Percentiles rank a stretch among this genome's conserved stretches.
Conservation (phyloP, 108 stramenopile genomes). For the Cylindrotheca fusiformis region DNA sequence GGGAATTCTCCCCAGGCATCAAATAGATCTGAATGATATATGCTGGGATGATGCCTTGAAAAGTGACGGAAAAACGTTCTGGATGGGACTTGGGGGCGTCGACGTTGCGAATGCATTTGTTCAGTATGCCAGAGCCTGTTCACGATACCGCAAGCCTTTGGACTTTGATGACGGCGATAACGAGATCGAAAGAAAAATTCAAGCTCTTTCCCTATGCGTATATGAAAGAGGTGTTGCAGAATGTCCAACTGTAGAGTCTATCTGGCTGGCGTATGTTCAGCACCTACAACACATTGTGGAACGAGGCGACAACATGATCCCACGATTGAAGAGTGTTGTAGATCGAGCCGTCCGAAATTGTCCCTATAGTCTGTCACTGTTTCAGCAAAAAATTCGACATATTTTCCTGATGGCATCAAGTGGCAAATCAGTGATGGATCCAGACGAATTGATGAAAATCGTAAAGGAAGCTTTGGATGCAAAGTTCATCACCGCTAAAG, state of each 20-base stretch:
- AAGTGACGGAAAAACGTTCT: slow-evolving; percentile 32
- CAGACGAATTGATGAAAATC: slow-evolving; percentile 59
- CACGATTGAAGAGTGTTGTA: slow-evolving; percentile 41
- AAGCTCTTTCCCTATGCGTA: slow-evolving; percentile 32
- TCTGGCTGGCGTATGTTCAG: slow-evolving; percentile 74
- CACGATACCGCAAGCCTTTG: slow-evolving; percentile 25
- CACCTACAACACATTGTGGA: slow-evolving; percentile 27
- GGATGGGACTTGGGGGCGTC: slow-evolving; percentile 67
- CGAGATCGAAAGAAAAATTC: slow-evolving; percentile 15
- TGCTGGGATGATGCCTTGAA: slow-evolving; percentile 27
- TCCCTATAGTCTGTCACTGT: slow-evolving; percentile 64
- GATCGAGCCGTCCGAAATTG: slow-evolving; percentile 80
- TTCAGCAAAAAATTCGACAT: slow-evolving; percentile 41
- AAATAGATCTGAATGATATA: slow-evolving; percentile 28
- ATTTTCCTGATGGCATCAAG: slow-evolving; percentile 26
- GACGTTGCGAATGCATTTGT: slow-evolving; percentile 57
- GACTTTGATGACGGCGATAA: slow-evolving; percentile 4
- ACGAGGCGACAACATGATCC: slow-evolving; percentile 6
- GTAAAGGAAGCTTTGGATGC: slow-evolving; percentile 49
- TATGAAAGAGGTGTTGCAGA: slow-evolving; percentile 82
- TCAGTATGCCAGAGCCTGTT: slow-evolving; percentile 40
- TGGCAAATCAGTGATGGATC: slow-evolving; percentile 53
- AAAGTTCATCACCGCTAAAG: slow-evolving; percentile 48
- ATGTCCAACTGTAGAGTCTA: slow-evolving; percentile 79
- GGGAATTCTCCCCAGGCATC: slow-evolving; percentile 36